Evolutionary conservation across 495 filamentous ascomycete genomes (phyloP), one percentile per base, ranked within the genome.

Genomic region (Oidiodendron maius): DNA sequence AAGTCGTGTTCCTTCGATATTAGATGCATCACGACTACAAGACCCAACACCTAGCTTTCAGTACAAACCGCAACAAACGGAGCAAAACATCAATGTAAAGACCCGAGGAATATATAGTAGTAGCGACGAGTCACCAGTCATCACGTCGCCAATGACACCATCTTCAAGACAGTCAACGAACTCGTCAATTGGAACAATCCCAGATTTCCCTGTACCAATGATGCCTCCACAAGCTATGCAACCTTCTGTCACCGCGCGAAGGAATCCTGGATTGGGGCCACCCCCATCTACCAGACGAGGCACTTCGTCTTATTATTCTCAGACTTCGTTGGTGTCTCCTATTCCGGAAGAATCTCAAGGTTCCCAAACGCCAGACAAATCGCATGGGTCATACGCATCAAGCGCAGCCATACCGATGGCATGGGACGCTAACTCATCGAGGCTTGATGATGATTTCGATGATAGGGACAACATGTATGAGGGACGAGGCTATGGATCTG

Each of bases 261-360:
- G 77, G 43, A 80, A 71, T 51, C 76, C 74, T 28, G 77, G 69
- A 51, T 68, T 81, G 28, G 79, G 78, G 20, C 82, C 82, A 26
- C 81, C 81, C 8, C 85, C 85, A 16, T 82, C 80, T 32, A 72
- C 84, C 12, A 72, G 86, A 55, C 71, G 84, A 53, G 87, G 84
- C 0, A 81, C 71, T 22, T 79, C 82, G 2, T 80, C 84, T n/a
- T 85, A 82, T 26, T 88, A 87, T 53, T 89, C 87, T 18, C 76
- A 75, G 46, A 58, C 65, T n/a, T 88, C 86, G 1, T 87, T 75
- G 47, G 88, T 96, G 4, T 87, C 91, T 6, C 91, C 91, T 1
- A 96, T 96, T 46, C 86, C 82, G 1, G 91, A 96, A 64, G 90
- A 95, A 59, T 73, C 78, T 42, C 72, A 77, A 1, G 71, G 79